Evolutionary conservation across 257 asterid genomes (phyloP).

Genomic region (Ophiorrhiza pumila): DNA sequence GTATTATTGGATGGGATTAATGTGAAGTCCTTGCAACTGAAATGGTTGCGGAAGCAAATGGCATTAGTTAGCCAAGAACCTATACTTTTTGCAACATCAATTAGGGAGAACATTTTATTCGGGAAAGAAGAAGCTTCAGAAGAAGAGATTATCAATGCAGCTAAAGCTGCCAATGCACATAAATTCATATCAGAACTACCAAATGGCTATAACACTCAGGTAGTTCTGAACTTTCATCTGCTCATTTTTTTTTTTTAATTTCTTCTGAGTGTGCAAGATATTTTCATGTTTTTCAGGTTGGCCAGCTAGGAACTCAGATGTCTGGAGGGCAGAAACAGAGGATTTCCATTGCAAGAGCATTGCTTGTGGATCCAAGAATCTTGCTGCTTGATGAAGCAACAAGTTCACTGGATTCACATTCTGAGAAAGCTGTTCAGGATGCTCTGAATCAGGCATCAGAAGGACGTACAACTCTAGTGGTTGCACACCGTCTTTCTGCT

Average conservation of each 20-base stretch:
- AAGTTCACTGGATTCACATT: constrained; percentile 55
- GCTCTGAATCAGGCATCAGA: constrained; percentile 48
- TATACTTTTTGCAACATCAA: constrained; percentile 47
- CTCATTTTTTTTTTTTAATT: not conserved
- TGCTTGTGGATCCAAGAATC: constrained; percentile 45
- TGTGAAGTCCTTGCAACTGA: constrained; percentile 38
- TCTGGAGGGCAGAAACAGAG: constrained; percentile 62
- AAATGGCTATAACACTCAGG: constrained; percentile 48
- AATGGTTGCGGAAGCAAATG: constrained; percentile 51
- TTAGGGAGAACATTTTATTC: constrained; percentile 41
- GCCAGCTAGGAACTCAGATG: constrained; percentile 48
- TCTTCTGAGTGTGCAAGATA: not conserved
- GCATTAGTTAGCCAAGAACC: constrained; percentile 58
- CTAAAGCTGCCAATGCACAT: constrained; percentile 52
- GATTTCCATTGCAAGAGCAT: constrained; percentile 58
- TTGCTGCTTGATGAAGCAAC: constrained; percentile 63
- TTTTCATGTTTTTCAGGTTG: constrained; percentile 32
- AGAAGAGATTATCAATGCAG: constrained; percentile 34
- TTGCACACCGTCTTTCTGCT: constrained; percentile 56
- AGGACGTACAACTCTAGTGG: constrained; percentile 41
- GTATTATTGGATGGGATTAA: constrained; percentile 47
- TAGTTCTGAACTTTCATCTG: constrained; percentile 2
- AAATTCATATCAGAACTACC: constrained; percentile 42
- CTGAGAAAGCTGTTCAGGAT: constrained; percentile 50
- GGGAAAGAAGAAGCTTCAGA: constrained; percentile 45